These are phyloP conservation scores for Capillidium heterosporum DNA, from an alignment of 371 early-diverging fungal species.

Conservation along the genomic window DNA sequence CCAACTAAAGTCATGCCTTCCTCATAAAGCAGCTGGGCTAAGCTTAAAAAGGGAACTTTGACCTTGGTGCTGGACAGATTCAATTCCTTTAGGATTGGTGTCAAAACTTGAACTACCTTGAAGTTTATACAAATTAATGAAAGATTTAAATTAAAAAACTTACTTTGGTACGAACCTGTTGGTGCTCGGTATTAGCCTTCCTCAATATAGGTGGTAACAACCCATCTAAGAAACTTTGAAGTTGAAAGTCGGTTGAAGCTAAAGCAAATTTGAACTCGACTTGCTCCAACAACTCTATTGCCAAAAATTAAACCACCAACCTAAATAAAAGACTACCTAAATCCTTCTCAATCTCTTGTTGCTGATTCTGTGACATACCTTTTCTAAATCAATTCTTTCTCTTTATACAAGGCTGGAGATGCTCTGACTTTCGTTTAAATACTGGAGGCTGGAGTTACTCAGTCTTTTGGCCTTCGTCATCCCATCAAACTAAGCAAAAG, in stretches of 20 bases:
- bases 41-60: neutral
- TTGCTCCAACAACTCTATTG: constrained; percentile 42
- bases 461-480: too few species aligned
- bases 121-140: neutral
- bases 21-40: neutral
- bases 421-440: too few species aligned
- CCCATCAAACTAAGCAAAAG: too few species aligned
- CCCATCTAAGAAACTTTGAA: constrained; percentile 41
- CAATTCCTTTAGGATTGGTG: constrained; percentile 65
- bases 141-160: neutral
- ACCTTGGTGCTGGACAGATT: neutral
- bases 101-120: constrained; percentile 52
- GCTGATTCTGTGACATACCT: too few species aligned
- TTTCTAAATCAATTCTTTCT: too few species aligned
- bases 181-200: constrained; percentile 42
- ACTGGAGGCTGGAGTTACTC: too few species aligned
- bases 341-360: too few species aligned
- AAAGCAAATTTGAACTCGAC: constrained; percentile 77
- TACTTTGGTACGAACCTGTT: constrained; percentile 27
- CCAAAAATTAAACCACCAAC: neutral
- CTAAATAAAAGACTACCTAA: too few species aligned
- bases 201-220: constrained; percentile 59
- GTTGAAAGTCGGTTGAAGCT: constrained; percentile 47
- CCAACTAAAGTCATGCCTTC: neutral
- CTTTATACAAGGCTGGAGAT: too few species aligned